These are phyloP conservation scores for Jackrogersella minutella DNA, from an alignment of 495 filamentous ascomycete species.

Conservation along the genomic window DNA sequence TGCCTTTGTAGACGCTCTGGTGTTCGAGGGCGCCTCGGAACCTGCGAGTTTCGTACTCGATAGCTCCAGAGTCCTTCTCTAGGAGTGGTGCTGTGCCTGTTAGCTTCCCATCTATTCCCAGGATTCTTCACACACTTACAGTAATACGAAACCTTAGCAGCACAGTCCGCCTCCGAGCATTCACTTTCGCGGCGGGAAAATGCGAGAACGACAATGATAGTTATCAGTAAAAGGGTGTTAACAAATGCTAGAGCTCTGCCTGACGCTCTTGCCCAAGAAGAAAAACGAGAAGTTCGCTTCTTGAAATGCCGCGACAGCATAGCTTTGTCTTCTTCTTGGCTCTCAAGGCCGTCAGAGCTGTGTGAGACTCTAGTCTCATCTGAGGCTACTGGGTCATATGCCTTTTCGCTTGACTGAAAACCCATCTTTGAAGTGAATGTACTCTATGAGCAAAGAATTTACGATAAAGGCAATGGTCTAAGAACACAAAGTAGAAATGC, in stretches of 20 bases:
- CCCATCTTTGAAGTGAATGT: not conserved
- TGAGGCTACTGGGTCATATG: not conserved
- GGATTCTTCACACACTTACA: not conserved
- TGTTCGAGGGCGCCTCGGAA: slow-evolving; percentile 15
- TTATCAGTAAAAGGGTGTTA: not conserved
- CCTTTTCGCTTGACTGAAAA: not conserved
- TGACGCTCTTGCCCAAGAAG: not conserved
- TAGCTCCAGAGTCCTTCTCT: slow-evolving; percentile 1
- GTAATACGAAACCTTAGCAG: slow-evolving; percentile 8
- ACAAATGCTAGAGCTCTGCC: not conserved
- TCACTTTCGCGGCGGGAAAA: not conserved
- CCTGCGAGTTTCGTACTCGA: slow-evolving; percentile 12
- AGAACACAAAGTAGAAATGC: too few relatives aligned
- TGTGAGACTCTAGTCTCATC: slow-evolving; percentile 3
- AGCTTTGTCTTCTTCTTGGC: slow-evolving; percentile 6
- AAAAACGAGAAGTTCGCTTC: slow-evolving; percentile 1
- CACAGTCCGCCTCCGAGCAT: slow-evolving; percentile 8
- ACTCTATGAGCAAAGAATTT: not conserved
- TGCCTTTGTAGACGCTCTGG: slow-evolving; percentile 8
- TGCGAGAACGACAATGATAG: not conserved
- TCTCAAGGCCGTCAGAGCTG: slow-evolving; percentile 14
- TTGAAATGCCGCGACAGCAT: slow-evolving; percentile 5
- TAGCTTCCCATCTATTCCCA: not conserved
- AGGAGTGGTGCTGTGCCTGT: not conserved
- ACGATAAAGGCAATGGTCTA: not conserved